Conservation (phyloP, 768 basidiomycete species). For the Gautieria morchelliformis region DNA sequence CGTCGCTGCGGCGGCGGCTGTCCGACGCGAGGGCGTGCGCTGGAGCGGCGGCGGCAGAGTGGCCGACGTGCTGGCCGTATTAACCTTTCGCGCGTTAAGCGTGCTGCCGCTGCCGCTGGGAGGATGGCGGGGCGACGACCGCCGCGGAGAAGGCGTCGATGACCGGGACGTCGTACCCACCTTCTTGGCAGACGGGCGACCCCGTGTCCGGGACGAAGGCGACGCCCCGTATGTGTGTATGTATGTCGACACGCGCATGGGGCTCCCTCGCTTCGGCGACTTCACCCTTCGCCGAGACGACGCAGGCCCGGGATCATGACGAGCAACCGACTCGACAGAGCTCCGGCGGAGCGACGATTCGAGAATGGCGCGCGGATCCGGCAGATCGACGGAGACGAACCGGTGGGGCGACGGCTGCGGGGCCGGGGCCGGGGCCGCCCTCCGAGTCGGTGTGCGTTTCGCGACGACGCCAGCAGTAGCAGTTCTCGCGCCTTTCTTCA, state of each 20-base stretch:
- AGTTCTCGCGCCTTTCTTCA: slow-evolving; percentile 1
- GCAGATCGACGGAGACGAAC: slow-evolving; percentile 2
- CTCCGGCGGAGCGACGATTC: background rate
- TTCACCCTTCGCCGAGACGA: slow-evolving; percentile 8
- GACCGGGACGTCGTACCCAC: slow-evolving; percentile 2
- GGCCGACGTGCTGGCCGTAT: background rate
- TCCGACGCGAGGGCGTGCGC: slow-evolving; percentile 23
- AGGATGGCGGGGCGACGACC: background rate
- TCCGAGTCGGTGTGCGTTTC: background rate
- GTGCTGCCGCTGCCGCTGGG: background rate
- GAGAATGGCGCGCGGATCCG: background rate
- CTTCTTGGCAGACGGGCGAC: background rate
- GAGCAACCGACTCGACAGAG: background rate
- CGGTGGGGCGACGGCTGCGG: slow-evolving; percentile 5
- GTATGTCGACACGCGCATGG: slow-evolving; percentile 16
- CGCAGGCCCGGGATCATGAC: background rate
- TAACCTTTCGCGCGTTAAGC: background rate
- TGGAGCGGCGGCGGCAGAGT: background rate
- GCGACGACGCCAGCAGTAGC: background rate
- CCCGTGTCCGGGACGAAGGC: slow-evolving; percentile 12
- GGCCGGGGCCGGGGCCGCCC: too few species aligned
- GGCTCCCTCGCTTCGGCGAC: slow-evolving; percentile 13
- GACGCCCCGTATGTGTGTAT: slow-evolving; percentile 21
- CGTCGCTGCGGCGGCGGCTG: slow-evolving; percentile 44
- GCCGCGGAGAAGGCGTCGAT: background rate